phyloP scores from a whole-genome alignment of 2,329 filamentous ascomycete species.

The Fusarium albosuccineum region DNA sequence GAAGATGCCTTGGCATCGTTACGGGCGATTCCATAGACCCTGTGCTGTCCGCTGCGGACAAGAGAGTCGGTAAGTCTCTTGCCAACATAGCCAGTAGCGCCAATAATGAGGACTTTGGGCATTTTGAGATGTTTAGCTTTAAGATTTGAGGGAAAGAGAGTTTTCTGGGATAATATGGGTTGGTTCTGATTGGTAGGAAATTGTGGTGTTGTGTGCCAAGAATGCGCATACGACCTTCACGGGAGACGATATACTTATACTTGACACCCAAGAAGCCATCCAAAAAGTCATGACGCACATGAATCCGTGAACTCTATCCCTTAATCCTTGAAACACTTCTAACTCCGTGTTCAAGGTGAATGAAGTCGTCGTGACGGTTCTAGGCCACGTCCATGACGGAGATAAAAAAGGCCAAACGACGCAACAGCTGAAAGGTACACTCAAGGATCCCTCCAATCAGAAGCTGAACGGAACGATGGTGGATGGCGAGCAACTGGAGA shows the following conservation, averaged over 20 bases:
- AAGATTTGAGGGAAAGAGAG: background rate
- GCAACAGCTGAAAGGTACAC: background rate
- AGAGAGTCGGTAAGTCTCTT: conserved; percentile 1
- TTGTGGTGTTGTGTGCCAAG: too few relatives aligned
- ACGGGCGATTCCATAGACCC: background rate
- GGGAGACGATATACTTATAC: background rate
- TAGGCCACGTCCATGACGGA: background rate
- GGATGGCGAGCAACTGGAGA: background rate
- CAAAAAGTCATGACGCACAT: background rate
- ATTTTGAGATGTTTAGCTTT: background rate
- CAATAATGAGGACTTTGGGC: conserved; percentile 5
- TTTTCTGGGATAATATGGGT: background rate
- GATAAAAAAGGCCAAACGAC: background rate
- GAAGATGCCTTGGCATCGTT: background rate
- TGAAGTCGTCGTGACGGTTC: too few relatives aligned
- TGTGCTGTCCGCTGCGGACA: conserved; percentile 6
- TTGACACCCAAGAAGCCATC: background rate
- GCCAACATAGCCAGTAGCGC: conserved; percentile 8
- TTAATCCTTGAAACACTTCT: background rate
- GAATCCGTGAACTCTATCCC: background rate
- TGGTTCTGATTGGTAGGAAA: background rate
- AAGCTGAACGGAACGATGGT: background rate
- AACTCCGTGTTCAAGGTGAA: background rate
- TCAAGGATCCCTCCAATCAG: background rate
- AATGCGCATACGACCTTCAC: background rate